Conservation (phyloP, 2,329 filamentous ascomycete species). For the Aspergillus puulaauensis region DNA sequence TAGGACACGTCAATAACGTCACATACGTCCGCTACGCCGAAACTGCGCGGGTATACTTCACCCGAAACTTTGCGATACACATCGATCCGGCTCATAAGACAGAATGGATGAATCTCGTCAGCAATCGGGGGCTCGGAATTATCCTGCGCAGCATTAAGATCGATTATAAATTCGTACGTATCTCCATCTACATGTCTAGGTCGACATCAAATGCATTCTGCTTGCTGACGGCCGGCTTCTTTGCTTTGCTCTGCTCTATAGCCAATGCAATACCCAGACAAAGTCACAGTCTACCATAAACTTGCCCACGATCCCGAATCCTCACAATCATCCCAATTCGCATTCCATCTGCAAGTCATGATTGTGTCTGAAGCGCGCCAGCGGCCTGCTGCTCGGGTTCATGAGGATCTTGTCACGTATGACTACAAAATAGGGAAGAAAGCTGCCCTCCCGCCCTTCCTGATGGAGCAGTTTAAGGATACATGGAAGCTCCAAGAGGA, state of each 20-base stretch:
- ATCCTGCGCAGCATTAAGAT: conserved; percentile 78
- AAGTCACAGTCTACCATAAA: conserved; percentile 80
- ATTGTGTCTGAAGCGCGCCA: conserved; percentile 75
- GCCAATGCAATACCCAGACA: conserved; percentile 83
- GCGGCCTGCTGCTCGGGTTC: conserved; percentile 69
- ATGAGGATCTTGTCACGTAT: conserved; percentile 78
- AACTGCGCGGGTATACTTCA: conserved; percentile 76
- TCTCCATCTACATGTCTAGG: background rate
- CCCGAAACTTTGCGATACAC: conserved; percentile 64
- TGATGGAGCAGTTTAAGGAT: conserved; percentile 59
- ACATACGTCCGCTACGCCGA: conserved; percentile 83
- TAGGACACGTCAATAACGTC: conserved; percentile 83
- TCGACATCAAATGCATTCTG: background rate
- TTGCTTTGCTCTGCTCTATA: conserved; percentile 32
- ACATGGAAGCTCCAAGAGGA: conserved; percentile 64
- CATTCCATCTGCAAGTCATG: conserved; percentile 53
- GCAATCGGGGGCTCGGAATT: conserved; percentile 65
- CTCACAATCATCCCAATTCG: conserved; percentile 28
- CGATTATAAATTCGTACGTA: conserved; percentile 81
- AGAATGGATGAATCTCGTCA: conserved; percentile 70
- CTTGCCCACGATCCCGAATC: conserved; percentile 56
- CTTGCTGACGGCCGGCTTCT: conserved; percentile 4
- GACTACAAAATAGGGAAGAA: conserved; percentile 65
- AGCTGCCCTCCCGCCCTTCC: conserved; percentile 57
- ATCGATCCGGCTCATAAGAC: conserved; percentile 61